Conservation (phyloP, 1,284 basidiomycete genomes). For the Naganishia liquefaciens region DNA sequence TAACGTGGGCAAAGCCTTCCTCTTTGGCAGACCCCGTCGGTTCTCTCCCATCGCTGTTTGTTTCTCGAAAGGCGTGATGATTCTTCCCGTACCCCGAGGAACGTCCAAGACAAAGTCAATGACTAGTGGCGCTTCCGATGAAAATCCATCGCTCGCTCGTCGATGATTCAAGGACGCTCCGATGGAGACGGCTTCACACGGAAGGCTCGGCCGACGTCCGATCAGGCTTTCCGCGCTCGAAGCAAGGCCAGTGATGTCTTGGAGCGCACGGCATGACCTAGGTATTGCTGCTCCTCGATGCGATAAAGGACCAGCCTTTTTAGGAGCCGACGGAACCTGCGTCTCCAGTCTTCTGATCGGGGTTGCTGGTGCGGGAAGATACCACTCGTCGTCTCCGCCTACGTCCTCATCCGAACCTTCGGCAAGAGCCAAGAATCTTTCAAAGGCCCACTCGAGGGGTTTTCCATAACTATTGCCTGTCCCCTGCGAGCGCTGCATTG, state of each 20-base stretch:
- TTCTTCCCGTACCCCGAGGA: not conserved
- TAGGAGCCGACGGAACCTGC: not conserved
- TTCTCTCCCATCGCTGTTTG: not conserved
- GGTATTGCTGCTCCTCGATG: not conserved
- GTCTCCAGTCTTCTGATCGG: not conserved
- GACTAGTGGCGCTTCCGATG: not conserved
- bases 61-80: not conserved
- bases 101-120: not conserved
- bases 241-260: not conserved
- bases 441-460: not conserved
- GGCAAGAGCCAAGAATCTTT: conserved; percentile 3
- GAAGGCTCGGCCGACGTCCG: not conserved
- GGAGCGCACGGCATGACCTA: not conserved
- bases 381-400: not conserved
- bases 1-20: not conserved
- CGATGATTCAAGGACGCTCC: not conserved
- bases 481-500: conserved; percentile 1
- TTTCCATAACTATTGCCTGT: not conserved
- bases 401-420: not conserved
- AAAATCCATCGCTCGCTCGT: not conserved
- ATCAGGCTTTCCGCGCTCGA: not conserved
- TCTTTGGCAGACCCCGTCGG: not conserved
- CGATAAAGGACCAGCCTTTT: not conserved
- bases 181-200: not conserved
- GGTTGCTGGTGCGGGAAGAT: not conserved